phyloP scores from a whole-genome alignment of 1,139 yeast species.

The Ogataea hybrid region DNA sequence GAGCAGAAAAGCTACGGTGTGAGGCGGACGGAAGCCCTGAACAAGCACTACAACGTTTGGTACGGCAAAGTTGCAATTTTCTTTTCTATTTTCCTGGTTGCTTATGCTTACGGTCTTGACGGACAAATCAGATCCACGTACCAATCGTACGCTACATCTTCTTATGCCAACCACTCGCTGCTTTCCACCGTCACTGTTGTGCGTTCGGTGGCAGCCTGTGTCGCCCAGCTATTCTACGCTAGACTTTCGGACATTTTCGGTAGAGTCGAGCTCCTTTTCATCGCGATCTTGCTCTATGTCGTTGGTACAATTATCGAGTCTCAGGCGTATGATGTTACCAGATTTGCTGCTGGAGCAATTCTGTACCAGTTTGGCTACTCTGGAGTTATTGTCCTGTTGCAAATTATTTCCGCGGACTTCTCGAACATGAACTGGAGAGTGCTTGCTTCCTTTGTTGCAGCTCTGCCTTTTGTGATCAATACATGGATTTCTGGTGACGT shows the following conservation, averaged over 20 bases:
- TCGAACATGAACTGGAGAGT: constrained; percentile 72
- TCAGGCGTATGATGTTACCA: constrained; percentile 60
- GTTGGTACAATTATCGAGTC: constrained; percentile 73
- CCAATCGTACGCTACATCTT: constrained; percentile 51
- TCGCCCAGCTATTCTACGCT: constrained; percentile 69
- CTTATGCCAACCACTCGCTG: constrained; percentile 58
- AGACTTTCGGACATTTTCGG: constrained; percentile 72
- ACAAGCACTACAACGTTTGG: constrained; percentile 32
- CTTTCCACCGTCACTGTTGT: constrained; percentile 65
- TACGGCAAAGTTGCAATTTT: constrained; percentile 41
- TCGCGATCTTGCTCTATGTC: constrained; percentile 57
- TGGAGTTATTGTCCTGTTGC: constrained; percentile 56
- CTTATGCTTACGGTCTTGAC: constrained; percentile 70
- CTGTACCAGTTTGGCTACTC: constrained; percentile 70
- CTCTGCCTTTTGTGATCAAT: constrained; percentile 69
- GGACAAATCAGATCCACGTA: constrained; percentile 47
- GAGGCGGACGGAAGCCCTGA: constrained; percentile 34
- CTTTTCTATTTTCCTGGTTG: constrained; percentile 53
- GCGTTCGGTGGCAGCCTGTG: constrained; percentile 65
- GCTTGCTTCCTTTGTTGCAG: constrained; percentile 58
- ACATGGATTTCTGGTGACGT: constrained; percentile 74
- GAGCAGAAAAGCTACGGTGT: constrained; percentile 32
- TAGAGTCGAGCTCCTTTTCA: constrained; percentile 53
- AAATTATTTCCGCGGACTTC: constrained; percentile 61
- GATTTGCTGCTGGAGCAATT: constrained; percentile 73